These are phyloP conservation scores for Lagenaria siceraria DNA, from an alignment of 306 rosid species.

Conservation along the genomic window DNA sequence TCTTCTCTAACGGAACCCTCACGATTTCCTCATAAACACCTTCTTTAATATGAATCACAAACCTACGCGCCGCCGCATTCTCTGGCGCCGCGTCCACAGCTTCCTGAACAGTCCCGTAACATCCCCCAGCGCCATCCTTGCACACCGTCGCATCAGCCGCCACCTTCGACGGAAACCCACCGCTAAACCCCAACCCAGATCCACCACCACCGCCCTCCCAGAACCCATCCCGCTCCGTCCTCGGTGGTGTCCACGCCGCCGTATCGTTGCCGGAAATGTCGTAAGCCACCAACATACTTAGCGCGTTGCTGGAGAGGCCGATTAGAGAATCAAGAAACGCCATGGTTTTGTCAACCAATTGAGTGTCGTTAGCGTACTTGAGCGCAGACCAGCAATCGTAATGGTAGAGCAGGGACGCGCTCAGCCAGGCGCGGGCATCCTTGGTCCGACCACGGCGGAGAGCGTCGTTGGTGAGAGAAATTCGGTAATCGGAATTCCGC, in stretches of 20 bases:
- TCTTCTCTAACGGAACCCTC: slow-evolving; percentile 50
- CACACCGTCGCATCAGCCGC: slow-evolving; percentile 50
- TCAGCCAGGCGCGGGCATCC: slow-evolving; percentile 64
- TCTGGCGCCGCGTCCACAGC: slow-evolving; percentile 58
- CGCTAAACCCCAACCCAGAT: not conserved
- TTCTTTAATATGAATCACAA: slow-evolving; percentile 48
- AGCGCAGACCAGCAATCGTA: slow-evolving; percentile 74
- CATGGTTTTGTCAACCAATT: slow-evolving; percentile 41
- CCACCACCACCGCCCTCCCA: slow-evolving; percentile 32
- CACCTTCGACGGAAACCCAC: slow-evolving; percentile 31
- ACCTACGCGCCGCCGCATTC: slow-evolving; percentile 17
- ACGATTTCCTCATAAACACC: slow-evolving; percentile 77
- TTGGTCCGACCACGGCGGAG: slow-evolving; percentile 26
- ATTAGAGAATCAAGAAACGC: slow-evolving; percentile 31
- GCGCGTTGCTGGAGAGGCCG: slow-evolving; percentile 53
- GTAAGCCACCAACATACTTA: slow-evolving; percentile 44
- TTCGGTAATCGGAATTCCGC: slow-evolving; percentile 35
- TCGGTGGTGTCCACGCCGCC: slow-evolving; percentile 39
- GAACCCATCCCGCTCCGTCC: slow-evolving; percentile 64
- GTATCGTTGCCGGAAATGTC: slow-evolving; percentile 39
- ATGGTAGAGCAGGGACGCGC: slow-evolving; percentile 53
- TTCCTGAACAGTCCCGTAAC: slow-evolving; percentile 52
- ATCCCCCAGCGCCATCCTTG: slow-evolving; percentile 22
- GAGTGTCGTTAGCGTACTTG: slow-evolving; percentile 73
- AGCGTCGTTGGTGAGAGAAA: slow-evolving; percentile 29